Conservation (phyloP, 768 basidiomycete genomes). For the Candolleomyces aberdarensis region DNA sequence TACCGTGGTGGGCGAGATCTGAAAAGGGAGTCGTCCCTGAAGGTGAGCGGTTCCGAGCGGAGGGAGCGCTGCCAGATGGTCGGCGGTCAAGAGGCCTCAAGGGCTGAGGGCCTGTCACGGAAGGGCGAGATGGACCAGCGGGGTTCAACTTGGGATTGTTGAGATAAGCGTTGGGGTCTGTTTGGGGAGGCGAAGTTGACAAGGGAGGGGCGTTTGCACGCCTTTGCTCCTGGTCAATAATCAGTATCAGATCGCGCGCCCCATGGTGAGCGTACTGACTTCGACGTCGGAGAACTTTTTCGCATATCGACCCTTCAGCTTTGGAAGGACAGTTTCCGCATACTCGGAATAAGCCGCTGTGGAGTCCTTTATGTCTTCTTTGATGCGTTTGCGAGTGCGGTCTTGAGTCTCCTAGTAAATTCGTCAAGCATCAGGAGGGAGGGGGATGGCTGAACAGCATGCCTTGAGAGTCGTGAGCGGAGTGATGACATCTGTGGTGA, state of each 20-base stretch:
- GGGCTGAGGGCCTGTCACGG: constrained; percentile 70
- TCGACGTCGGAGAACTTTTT: constrained; percentile 89
- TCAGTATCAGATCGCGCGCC: neutral
- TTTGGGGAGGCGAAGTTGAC: constrained; percentile 25
- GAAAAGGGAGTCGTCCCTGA: constrained; percentile 80
- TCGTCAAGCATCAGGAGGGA: constrained; percentile 2
- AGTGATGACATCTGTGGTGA: constrained; percentile 70
- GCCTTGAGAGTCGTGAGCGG: constrained; percentile 70
- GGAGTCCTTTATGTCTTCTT: constrained; percentile 85
- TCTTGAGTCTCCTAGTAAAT: constrained; percentile 77
- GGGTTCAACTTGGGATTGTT: constrained; percentile 44
- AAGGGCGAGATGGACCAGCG: constrained; percentile 44
- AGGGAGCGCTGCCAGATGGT: constrained; percentile 56
- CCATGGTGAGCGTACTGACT: constrained; percentile 36
- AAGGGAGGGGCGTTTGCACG: constrained; percentile 37
- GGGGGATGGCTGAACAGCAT: constrained; percentile 5
- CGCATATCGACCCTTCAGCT: constrained; percentile 72
- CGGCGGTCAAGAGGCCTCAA: constrained; percentile 72
- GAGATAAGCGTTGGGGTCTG: constrained; percentile 30
- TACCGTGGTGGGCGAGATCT: constrained; percentile 83
- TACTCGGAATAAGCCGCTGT: constrained; percentile 76
- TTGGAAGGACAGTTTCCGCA: constrained; percentile 75
- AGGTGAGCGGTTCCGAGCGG: constrained; percentile 69
- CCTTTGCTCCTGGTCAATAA: constrained; percentile 58
- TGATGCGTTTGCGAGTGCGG: constrained; percentile 86